A percentile compares a stretch with the other conserved stretches of the same genome.
phyloP scores from a whole-genome alignment of 345 rosid species.

The Euphorbia pulcherrima region DNA sequence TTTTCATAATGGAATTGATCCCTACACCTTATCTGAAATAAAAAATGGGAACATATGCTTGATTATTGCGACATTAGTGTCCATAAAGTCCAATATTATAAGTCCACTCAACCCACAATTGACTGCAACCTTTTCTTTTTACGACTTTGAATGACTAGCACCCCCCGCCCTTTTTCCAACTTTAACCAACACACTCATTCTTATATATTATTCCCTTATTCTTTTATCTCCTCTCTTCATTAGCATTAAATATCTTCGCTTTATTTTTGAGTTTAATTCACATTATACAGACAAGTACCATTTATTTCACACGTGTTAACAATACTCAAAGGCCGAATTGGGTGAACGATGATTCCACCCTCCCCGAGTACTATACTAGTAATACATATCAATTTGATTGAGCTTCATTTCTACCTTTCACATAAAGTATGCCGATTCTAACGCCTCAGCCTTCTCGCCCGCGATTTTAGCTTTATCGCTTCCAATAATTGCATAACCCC shows the following conservation, averaged over 20 bases:
- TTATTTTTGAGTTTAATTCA: not conserved
- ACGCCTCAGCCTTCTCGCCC: constrained; percentile 47
- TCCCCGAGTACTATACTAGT: not conserved
- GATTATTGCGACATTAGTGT: constrained; percentile 7
- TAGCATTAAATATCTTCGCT: not conserved
- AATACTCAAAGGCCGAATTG: not conserved
- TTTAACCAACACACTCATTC: constrained; percentile 8
- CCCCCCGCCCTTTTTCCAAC: not conserved
- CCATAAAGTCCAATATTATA: not conserved
- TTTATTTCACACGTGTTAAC: not conserved
- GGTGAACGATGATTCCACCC: constrained; percentile 6
- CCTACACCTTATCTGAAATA: not conserved
- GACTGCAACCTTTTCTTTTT: not conserved
- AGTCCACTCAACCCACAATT: not conserved
- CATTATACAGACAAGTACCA: not conserved
- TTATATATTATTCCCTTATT: constrained; percentile 3
- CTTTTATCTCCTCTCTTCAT: not conserved
- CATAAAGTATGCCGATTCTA: constrained; percentile 60
- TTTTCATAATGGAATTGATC: not conserved
- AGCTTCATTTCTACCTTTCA: constrained; percentile 11
- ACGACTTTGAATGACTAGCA: not conserved
- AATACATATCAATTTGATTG: not conserved
- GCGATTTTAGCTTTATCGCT: constrained; percentile 40
- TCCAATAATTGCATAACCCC: constrained; percentile 47
- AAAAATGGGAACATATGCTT: not conserved